Percentiles rank a stretch among this genome's conserved stretches.
Evolutionary conservation across 257 asterid genomes (phyloP).

Genomic region (Avicennia marina): DNA sequence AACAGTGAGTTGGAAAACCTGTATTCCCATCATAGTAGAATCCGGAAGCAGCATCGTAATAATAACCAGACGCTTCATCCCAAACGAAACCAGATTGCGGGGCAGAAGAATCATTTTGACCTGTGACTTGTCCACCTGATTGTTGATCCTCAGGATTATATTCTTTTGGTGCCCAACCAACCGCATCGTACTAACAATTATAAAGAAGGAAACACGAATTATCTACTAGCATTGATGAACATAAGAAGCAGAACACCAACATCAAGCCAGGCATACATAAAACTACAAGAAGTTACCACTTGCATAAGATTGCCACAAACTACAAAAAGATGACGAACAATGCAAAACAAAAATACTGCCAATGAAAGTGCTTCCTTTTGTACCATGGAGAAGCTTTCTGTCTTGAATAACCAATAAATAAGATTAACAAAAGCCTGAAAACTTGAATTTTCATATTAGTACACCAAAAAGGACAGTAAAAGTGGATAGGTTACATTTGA

Average conservation of each 20-base stretch:
- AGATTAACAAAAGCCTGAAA: conserved; percentile 8
- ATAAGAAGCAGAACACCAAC: conserved; percentile 2
- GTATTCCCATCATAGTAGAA: conserved; percentile 96
- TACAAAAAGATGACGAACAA: background rate
- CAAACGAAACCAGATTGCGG: conserved; percentile 94
- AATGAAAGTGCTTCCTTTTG: too few species aligned
- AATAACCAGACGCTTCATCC: conserved; percentile 99
- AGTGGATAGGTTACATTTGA: background rate
- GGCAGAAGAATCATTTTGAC: conserved; percentile 51
- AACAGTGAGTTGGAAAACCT: conserved; percentile 36
- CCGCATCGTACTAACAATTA: conserved; percentile 75
- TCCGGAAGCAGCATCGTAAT: conserved; percentile 95
- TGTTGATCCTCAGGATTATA: conserved; percentile 84
- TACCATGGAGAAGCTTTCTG: too few species aligned
- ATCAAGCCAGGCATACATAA: conserved; percentile 10
- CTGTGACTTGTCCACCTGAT: conserved; percentile 42
- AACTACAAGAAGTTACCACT: too few species aligned
- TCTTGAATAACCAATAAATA: too few species aligned
- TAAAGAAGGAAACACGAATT: conserved; percentile 13
- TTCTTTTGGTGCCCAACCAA: conserved; percentile 98
- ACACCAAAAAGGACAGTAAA: background rate
- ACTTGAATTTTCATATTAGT: background rate
- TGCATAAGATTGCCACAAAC: conserved; percentile 1
- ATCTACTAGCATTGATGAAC: conserved; percentile 9
- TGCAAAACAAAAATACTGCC: background rate